These are phyloP conservation scores for Penicillium sp. DNA, from an alignment of 2,329 filamentous ascomycete genomes.

Conservation along the genomic window DNA sequence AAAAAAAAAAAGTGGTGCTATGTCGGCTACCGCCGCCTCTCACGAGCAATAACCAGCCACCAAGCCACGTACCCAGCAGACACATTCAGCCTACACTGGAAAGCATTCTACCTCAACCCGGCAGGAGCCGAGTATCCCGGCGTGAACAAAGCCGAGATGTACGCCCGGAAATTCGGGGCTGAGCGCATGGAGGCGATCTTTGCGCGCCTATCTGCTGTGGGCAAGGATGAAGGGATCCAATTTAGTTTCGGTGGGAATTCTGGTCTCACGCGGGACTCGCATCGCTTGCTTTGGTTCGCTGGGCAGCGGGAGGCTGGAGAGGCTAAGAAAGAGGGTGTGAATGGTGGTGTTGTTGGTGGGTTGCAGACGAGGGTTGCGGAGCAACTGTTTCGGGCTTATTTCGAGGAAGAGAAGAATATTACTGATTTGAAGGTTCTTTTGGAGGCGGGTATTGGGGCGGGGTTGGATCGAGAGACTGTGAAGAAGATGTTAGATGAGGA, in stretches of 20 bases:
- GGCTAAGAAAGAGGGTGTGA: background rate
- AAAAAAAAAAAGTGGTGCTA: constrained; percentile 59
- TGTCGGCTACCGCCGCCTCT: constrained; percentile 72
- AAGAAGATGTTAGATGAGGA: constrained; percentile 54
- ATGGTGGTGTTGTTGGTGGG: constrained; percentile 39
- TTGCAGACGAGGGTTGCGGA: constrained; percentile 60
- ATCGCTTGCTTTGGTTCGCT: constrained; percentile 71
- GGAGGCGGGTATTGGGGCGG: constrained; percentile 53
- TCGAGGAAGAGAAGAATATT: constrained; percentile 63
- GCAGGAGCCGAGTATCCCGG: constrained; percentile 52
- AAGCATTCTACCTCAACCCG: constrained; percentile 77
- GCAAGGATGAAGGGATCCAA: constrained; percentile 64
- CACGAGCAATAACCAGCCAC: constrained; percentile 67
- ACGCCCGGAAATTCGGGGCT: constrained; percentile 61
- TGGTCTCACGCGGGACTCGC: constrained; percentile 76
- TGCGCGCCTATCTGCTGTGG: constrained; percentile 56
- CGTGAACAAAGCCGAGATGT: constrained; percentile 56
- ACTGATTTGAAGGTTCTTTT: constrained; percentile 55
- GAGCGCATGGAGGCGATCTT: constrained; percentile 59
- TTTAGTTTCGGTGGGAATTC: constrained; percentile 70
- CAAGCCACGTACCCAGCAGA: constrained; percentile 63
- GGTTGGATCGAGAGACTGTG: constrained; percentile 53
- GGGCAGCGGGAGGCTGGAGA: constrained; percentile 46
- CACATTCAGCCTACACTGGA: constrained; percentile 71
- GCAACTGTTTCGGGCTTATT: constrained; percentile 64